A percentile compares a stretch with the other conserved stretches of the same genome.
Conservation (phyloP, 2,329 filamentous ascomycete species). For the Macrophomina pseudophaseolina region DNA sequence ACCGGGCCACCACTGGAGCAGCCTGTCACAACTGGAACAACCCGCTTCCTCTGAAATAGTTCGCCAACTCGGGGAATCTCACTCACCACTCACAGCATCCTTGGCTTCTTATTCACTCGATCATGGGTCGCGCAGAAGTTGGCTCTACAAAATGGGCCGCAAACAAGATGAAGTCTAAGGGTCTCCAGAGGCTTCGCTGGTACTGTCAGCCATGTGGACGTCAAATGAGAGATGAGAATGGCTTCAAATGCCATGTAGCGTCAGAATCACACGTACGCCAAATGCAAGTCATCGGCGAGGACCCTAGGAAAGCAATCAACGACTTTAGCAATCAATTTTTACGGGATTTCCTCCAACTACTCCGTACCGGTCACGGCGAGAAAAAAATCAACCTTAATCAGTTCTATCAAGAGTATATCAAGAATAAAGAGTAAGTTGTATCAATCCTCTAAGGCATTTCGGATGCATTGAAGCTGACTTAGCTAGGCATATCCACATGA, state of each 20-base stretch:
- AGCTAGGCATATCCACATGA: slow-evolving; percentile 80
- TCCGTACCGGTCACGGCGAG: slow-evolving; percentile 86
- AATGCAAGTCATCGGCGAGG: slow-evolving; percentile 85
- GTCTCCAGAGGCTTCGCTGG: slow-evolving; percentile 81
- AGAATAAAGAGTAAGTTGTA: slow-evolving; percentile 50
- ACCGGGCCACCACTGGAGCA: no score
- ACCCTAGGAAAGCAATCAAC: slow-evolving; percentile 82
- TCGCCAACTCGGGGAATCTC: neutral
- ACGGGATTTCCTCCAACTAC: slow-evolving; percentile 75
- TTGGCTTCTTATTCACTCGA: slow-evolving; percentile 36
- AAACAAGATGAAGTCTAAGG: slow-evolving; percentile 88
- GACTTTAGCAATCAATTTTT: slow-evolving; percentile 83
- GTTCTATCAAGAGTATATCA: slow-evolving; percentile 95
- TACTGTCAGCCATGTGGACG: slow-evolving; percentile 83
- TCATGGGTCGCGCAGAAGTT: slow-evolving; percentile 90
- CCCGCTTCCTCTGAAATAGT: no score
- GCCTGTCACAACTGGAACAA: no score
- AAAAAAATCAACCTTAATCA: slow-evolving; percentile 88
- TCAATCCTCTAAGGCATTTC: no score
- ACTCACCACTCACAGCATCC: neutral
- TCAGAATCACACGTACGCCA: slow-evolving; percentile 85
- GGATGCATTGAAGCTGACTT: no score
- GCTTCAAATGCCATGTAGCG: slow-evolving; percentile 67
- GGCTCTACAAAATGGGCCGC: slow-evolving; percentile 88
- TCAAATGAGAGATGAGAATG: slow-evolving; percentile 84